These are phyloP conservation scores for Antitrichia curtipendula DNA, from an alignment of 225 moss, liverwort and hornwort genomes.

Conservation along the genomic window DNA sequence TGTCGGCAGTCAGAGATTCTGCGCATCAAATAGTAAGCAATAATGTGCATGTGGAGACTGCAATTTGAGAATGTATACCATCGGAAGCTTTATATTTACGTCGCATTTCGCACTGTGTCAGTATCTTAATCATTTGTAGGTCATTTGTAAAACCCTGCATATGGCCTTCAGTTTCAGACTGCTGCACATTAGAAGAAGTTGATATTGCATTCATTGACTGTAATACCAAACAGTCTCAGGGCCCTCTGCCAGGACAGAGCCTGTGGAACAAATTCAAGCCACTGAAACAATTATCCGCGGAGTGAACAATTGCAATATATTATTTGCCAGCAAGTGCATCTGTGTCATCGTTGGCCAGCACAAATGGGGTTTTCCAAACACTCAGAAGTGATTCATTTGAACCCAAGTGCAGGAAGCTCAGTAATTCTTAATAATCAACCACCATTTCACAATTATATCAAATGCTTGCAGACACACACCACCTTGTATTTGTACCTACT, in stretches of 20 bases:
- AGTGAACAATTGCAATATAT: background rate
- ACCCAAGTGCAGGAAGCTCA: background rate
- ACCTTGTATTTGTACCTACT: background rate
- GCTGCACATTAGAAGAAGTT: background rate
- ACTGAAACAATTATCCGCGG: too few relatives aligned
- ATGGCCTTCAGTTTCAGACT: background rate
- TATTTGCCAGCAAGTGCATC: background rate
- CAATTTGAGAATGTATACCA: too few relatives aligned
- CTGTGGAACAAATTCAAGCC: background rate
- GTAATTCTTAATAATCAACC: background rate
- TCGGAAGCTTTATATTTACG: background rate
- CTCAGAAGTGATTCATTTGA: background rate
- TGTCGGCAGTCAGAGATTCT: too few relatives aligned
- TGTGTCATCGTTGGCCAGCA: background rate
- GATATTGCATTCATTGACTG: background rate
- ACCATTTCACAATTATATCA: background rate
- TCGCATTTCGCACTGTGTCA: background rate
- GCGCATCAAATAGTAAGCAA: too few relatives aligned
- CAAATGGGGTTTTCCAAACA: background rate
- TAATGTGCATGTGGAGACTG: too few relatives aligned
- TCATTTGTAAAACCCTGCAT: background rate
- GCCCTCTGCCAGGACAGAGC: background rate
- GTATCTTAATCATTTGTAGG: background rate
- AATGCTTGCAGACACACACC: background rate
- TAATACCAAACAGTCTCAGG: too few relatives aligned